phyloP scores from a whole-genome alignment of 2,329 filamentous ascomycete species.

The Penicillium verrucosum region DNA sequence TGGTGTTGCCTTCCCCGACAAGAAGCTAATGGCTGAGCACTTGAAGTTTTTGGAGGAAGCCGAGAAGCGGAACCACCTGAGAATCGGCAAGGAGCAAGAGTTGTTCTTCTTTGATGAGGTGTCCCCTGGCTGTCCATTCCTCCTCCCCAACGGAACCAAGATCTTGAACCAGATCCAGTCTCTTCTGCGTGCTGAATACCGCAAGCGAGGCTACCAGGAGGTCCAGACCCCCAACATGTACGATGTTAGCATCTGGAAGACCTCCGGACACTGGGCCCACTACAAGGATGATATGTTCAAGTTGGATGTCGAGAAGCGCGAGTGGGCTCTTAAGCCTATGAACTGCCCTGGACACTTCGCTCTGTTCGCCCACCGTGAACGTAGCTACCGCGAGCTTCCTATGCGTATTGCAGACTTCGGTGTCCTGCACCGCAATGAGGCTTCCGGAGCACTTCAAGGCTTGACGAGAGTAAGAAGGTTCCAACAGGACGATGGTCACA shows the following conservation, averaged over 20 bases:
- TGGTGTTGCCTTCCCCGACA: constrained; percentile 94
- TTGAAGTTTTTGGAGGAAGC: constrained; percentile 95
- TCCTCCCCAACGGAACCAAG: constrained; percentile 84
- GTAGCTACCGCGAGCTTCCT: constrained; percentile 85
- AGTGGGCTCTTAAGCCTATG: constrained; percentile 91
- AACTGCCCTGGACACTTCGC: constrained; percentile 95
- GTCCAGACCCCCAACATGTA: constrained; percentile 97
- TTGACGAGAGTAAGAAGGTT: constrained; percentile 91
- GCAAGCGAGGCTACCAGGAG: constrained; percentile 89
- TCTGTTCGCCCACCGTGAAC: constrained; percentile 77
- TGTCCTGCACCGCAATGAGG: constrained; percentile 91
- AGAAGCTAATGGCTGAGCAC: constrained; percentile 90
- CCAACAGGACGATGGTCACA: constrained; percentile 94
- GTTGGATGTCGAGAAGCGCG: constrained; percentile 76
- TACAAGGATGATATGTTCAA: constrained; percentile 96
- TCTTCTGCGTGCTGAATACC: constrained; percentile 83
- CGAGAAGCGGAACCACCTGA: constrained; percentile 93
- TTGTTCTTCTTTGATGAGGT: constrained; percentile 95
- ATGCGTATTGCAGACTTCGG: constrained; percentile 94
- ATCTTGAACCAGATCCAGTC: constrained; percentile 87
- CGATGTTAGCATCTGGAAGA: constrained; percentile 89
- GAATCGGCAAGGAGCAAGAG: constrained; percentile 92
- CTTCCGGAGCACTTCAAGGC: constrained; percentile 80
- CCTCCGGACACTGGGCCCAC: constrained; percentile 88
- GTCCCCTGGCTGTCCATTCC: constrained; percentile 91